Evolutionary conservation across 2,329 filamentous ascomycete species (phyloP).

Genomic region (Fusarium torulosum): DNA sequence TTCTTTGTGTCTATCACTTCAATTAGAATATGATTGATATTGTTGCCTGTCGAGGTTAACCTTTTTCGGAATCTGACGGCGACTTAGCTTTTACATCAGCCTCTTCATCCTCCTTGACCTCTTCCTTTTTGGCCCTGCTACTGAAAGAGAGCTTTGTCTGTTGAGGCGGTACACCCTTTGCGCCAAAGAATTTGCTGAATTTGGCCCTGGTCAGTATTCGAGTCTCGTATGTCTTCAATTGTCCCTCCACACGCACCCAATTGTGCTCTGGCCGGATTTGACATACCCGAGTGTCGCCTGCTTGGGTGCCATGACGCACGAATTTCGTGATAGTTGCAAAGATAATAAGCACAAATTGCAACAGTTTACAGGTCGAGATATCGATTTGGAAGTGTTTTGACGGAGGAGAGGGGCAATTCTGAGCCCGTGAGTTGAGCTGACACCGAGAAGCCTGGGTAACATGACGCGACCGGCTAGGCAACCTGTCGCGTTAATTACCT

Average conservation of each 20-base stretch:
- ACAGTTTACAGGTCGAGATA: constrained; percentile 12
- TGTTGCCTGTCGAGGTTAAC: constrained; percentile 40
- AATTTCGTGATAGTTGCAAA: constrained; percentile 14
- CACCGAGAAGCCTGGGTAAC: constrained; percentile 41
- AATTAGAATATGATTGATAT: constrained; percentile 2
- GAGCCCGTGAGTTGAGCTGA: constrained; percentile 40
- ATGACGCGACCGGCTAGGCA: constrained; percentile 56
- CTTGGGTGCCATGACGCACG: constrained; percentile 65
- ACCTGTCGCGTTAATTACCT: constrained; percentile 56
- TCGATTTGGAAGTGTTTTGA: constrained; percentile 22
- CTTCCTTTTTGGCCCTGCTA: constrained; percentile 62
- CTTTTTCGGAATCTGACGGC: constrained; percentile 55
- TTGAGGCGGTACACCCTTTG: constrained; percentile 68
- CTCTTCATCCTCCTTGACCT: constrained; percentile 50
- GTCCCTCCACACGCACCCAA: constrained; percentile 69
- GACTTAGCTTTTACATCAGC: constrained; percentile 53
- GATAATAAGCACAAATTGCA: constrained; percentile 18
- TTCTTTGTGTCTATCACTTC: constrained; percentile 60
- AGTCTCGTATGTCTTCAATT: constrained; percentile 1
- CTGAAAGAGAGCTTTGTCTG: constrained; percentile 86
- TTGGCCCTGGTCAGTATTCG: constrained; percentile 16
- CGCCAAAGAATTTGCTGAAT: constrained; percentile 85
- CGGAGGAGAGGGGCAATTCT: constrained; percentile 36
- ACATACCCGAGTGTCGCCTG: constrained; percentile 93
- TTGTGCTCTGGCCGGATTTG: constrained; percentile 76